A percentile compares a stretch with the other conserved stretches of the same genome.
phyloP scores from a whole-genome alignment of 208 protist species.

The Vickermania spadyakhi region DNA sequence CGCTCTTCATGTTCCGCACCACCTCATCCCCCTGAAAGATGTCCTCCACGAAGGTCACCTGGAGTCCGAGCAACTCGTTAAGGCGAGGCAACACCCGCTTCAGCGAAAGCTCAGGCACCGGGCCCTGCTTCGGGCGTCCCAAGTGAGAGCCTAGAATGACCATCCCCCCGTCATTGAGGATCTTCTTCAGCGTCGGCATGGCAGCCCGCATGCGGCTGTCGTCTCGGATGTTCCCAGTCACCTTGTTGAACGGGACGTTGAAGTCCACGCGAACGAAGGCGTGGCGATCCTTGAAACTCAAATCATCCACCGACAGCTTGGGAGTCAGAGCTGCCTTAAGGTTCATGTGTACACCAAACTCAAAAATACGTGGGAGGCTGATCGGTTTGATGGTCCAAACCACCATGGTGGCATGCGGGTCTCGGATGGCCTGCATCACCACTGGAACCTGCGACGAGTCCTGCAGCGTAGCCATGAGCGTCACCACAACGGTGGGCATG shows the following conservation, averaged over 20 bases:
- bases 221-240: constrained; percentile 92
- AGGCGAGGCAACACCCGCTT: constrained; percentile 87
- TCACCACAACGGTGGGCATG: constrained; percentile 74
- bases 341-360: constrained; percentile 87
- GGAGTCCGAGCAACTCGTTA: constrained; percentile 74
- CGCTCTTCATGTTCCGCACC: constrained; percentile 71
- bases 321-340: constrained; percentile 72
- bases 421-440: constrained; percentile 80
- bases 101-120: constrained; percentile 87
- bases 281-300: constrained; percentile 85
- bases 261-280: constrained; percentile 97
- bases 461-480: constrained; percentile 47
- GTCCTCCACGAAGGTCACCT: constrained; percentile 51
- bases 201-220: constrained; percentile 94
- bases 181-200: constrained; percentile 95
- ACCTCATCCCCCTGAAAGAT: constrained; percentile 33
- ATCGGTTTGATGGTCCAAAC: constrained; percentile 82
- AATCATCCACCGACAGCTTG: constrained; percentile 83
- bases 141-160: constrained; percentile 96
- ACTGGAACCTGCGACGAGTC: constrained; percentile 57
- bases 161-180: constrained; percentile 83
- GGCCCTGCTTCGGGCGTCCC: constrained; percentile 95
- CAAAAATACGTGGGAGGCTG: constrained; percentile 62
- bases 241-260: constrained; percentile 96
- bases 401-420: constrained; percentile 82